These are phyloP conservation scores for Scenedesmus sp. DNA, from an alignment of 163 green algal species.

Conservation along the genomic window DNA sequence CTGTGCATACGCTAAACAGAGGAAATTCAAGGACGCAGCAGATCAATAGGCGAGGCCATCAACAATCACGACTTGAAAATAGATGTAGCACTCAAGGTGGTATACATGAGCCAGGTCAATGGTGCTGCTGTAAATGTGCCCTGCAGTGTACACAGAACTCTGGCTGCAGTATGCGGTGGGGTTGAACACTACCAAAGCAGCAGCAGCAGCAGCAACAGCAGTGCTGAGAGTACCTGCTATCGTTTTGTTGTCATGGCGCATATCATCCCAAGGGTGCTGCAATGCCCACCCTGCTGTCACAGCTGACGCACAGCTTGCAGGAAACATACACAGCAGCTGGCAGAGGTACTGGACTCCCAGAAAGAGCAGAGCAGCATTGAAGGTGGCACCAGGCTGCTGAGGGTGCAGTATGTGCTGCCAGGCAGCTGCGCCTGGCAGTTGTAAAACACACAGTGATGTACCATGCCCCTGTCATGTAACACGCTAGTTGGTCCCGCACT, in stretches of 20 bases:
- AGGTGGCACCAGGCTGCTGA: not conserved
- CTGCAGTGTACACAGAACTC: not conserved
- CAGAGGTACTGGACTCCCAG: not conserved
- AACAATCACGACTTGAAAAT: conserved; percentile 92
- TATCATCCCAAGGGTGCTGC: not conserved
- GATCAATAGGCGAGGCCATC: conserved; percentile 83
- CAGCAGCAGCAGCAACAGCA: not conserved
- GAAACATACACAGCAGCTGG: not conserved
- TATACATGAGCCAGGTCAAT: not conserved
- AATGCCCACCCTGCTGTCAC: not conserved
- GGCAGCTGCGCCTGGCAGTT: not conserved
- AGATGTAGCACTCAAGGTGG: conserved; percentile 81
- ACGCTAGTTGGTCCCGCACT: not conserved
- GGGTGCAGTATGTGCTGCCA: not conserved
- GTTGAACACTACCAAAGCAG: not conserved
- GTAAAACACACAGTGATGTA: not conserved
- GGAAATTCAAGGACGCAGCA: conserved; percentile 85
- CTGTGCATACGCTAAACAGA: conserved; percentile 85
- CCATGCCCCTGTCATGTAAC: not conserved
- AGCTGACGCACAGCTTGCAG: not conserved
- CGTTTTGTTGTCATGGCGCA: not conserved
- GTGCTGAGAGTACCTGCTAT: not conserved
- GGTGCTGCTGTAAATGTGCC: not conserved
- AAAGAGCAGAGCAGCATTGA: not conserved
- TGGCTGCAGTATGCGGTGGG: not conserved